Conservation (phyloP, 495 filamentous ascomycete species). For the Talaromyces borbonicus region DNA sequence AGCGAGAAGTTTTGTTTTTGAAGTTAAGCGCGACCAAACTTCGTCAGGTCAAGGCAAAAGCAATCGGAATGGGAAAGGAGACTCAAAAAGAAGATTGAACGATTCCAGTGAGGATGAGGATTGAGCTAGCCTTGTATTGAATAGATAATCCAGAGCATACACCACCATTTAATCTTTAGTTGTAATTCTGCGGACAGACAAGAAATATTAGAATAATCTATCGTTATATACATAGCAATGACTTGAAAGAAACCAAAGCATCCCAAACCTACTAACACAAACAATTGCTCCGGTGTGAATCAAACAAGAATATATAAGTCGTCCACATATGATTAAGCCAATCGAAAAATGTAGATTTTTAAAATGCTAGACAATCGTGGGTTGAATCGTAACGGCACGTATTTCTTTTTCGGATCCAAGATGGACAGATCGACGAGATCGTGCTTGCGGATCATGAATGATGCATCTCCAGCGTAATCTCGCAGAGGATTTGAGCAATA, state of each 20-base stretch:
- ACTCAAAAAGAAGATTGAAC: background rate
- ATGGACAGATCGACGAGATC: too few relatives aligned
- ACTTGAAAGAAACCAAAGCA: background rate
- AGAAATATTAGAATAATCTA: background rate
- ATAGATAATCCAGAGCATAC: background rate
- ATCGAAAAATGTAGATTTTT: too few relatives aligned
- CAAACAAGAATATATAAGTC: background rate
- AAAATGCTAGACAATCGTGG: too few relatives aligned
- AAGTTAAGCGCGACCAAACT: conserved; percentile 35
- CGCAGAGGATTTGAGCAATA: too few relatives aligned
- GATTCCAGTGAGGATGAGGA: conserved; percentile 6
- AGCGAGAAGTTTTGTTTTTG: conserved; percentile 73
- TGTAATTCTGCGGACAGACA: background rate
- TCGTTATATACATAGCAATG: background rate
- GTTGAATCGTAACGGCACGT: too few relatives aligned
- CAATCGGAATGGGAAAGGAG: background rate
- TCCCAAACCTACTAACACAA: conserved; percentile 1
- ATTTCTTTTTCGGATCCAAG: too few relatives aligned
- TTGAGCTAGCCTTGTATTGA: background rate
- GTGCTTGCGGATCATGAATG: too few relatives aligned
- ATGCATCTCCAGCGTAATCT: too few relatives aligned
- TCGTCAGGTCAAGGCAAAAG: background rate
- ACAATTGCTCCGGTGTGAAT: too few relatives aligned
- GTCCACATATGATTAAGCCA: too few relatives aligned
- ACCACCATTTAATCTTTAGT: background rate